Conservation (phyloP, 2,329 filamentous ascomycete genomes). For the Hypoxylon sp. region DNA sequence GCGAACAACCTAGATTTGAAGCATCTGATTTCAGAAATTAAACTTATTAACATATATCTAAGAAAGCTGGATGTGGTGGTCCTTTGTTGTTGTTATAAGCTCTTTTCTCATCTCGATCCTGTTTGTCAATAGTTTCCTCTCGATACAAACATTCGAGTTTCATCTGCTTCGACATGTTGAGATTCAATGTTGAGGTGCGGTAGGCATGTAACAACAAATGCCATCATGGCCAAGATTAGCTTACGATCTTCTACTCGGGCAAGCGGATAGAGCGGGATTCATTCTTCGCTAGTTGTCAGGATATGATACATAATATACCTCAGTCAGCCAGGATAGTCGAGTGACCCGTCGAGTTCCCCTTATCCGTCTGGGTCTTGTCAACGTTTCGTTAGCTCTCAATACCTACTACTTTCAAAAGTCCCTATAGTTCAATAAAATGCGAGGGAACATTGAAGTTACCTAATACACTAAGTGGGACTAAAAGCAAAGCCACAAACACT, state of each 20-base stretch:
- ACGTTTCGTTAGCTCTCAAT: constrained; percentile 6
- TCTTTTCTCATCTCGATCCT: neutral
- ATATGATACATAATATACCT: constrained; percentile 34
- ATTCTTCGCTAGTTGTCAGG: constrained; percentile 7
- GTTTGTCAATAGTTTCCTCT: neutral
- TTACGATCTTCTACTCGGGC: constrained; percentile 32
- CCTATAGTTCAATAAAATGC: constrained; percentile 3
- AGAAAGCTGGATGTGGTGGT: neutral
- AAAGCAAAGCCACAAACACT: constrained; percentile 15
- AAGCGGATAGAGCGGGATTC: constrained; percentile 33
- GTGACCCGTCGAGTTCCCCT: constrained; percentile 7
- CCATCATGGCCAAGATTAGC: constrained; percentile 15
- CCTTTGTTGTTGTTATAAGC: constrained; percentile 1
- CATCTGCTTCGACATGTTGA: constrained; percentile 4
- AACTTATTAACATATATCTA: constrained; percentile 8
- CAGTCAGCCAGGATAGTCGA: constrained; percentile 26
- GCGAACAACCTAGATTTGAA: neutral
- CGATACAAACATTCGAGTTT: neutral
- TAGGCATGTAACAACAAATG: constrained; percentile 7
- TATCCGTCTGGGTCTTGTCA: constrained; percentile 4
- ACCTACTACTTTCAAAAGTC: neutral
- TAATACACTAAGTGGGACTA: constrained; percentile 6
- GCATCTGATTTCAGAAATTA: neutral
- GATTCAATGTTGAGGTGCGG: neutral
- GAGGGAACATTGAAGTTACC: neutral